These are phyloP conservation scores for Monilinia fructicola DNA, from an alignment of 2,329 filamentous ascomycete genomes.

Conservation along the genomic window DNA sequence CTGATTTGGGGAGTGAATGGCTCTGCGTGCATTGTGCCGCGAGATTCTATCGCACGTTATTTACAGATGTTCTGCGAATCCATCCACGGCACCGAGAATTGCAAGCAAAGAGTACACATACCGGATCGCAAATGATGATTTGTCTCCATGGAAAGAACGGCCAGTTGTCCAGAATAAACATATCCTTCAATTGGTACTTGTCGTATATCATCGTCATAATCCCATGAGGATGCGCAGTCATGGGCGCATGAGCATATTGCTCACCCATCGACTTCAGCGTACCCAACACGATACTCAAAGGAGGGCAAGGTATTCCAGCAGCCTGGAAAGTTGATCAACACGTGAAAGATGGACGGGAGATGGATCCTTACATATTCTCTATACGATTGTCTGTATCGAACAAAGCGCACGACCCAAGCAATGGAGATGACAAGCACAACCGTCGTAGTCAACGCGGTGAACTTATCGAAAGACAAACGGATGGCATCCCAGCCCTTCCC, in stretches of 20 bases:
- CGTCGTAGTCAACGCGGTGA: neutral
- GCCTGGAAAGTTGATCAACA: constrained; percentile 3
- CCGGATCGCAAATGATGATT: constrained; percentile 21
- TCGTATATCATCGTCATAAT: constrained; percentile 24
- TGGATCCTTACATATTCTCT: constrained; percentile 7
- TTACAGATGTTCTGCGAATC: neutral
- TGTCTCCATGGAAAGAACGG: constrained; percentile 21
- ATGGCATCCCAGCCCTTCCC: too few relatives aligned
- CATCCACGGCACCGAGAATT: too few relatives aligned
- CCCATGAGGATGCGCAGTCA: constrained; percentile 17
- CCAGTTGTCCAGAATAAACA: constrained; percentile 23
- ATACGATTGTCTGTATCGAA: constrained; percentile 16
- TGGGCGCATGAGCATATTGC: constrained; percentile 16
- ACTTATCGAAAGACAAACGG: neutral
- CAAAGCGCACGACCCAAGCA: neutral
- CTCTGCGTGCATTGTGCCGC: constrained; percentile 22
- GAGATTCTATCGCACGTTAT: constrained; percentile 6
- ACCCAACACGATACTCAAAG: constrained; percentile 17
- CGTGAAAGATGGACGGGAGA: neutral
- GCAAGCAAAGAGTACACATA: neutral
- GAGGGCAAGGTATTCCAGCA: constrained; percentile 14
- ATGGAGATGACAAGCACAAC: neutral
- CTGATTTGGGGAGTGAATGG: constrained; percentile 16
- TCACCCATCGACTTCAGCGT: constrained; percentile 15
- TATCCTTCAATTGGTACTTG: constrained; percentile 11